These are phyloP conservation scores for Coemansia sp. DNA, from an alignment of 192 early-diverging fungal genomes.

Conservation along the genomic window DNA sequence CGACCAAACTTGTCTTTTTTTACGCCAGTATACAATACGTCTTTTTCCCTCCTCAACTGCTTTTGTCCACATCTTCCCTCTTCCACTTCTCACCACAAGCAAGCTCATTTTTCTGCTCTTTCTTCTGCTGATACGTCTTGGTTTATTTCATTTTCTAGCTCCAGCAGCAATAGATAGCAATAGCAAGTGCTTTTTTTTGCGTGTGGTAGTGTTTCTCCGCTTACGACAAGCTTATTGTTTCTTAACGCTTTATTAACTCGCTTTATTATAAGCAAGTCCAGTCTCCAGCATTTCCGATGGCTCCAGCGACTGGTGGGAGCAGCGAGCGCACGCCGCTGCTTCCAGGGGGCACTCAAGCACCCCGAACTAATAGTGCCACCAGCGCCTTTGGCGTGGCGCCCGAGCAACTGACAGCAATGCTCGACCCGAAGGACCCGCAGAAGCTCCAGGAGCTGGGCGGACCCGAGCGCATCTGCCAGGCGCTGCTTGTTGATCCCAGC, in stretches of 20 bases:
- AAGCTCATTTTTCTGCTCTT: background rate
- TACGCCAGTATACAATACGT: background rate
- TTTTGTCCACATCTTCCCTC: slow-evolving; percentile 1
- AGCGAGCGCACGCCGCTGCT: slow-evolving; percentile 53
- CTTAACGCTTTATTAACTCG: background rate
- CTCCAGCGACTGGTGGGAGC: slow-evolving; percentile 30
- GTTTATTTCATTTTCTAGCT: background rate
- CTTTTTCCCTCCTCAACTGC: background rate
- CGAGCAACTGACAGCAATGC: slow-evolving; percentile 57
- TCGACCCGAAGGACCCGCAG: slow-evolving; percentile 67
- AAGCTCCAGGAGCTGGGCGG: slow-evolving; percentile 63
- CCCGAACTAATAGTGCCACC: slow-evolving; percentile 5
- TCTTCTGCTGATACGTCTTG: background rate
- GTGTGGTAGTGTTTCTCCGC: background rate
- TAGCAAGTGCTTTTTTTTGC: too few relatives aligned
- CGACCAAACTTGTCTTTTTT: background rate
- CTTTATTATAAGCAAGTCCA: background rate
- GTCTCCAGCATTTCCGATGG: slow-evolving; percentile 10
- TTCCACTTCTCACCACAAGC: background rate
- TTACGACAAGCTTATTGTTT: background rate
- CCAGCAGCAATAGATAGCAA: background rate
- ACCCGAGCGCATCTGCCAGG: slow-evolving; percentile 57
- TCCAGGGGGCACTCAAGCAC: slow-evolving; percentile 14
- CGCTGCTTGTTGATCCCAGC: slow-evolving; percentile 61
- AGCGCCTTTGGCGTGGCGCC: slow-evolving; percentile 52